phyloP scores from a whole-genome alignment of 495 filamentous ascomycete genomes.

The Xylaria telfairii region DNA sequence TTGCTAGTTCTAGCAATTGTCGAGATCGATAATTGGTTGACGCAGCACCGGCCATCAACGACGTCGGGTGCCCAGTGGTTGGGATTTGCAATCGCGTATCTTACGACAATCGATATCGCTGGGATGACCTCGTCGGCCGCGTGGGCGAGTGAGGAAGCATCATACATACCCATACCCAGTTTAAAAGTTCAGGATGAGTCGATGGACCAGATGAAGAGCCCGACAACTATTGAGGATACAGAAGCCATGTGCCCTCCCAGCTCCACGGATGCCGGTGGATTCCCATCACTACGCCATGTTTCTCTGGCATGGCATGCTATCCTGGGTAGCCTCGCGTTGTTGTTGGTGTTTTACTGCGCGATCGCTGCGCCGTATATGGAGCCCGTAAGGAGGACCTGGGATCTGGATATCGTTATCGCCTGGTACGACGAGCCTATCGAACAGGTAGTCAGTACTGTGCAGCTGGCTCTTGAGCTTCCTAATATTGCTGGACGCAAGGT shows the following conservation, averaged over 20 bases:
- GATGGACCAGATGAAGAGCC: constrained; percentile 9
- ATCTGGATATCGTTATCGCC: constrained; percentile 25
- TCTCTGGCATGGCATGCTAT: constrained; percentile 19
- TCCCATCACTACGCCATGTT: constrained; percentile 5
- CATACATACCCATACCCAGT: constrained; percentile 6
- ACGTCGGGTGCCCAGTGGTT: constrained; percentile 21
- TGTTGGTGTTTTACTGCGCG: constrained; percentile 19
- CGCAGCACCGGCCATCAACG: constrained; percentile 21
- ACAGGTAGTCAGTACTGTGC: constrained; percentile 20
- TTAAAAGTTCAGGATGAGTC: constrained; percentile 7
- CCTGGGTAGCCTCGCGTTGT: constrained; percentile 10
- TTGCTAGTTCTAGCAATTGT: constrained; percentile 20
- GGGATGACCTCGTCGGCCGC: background rate
- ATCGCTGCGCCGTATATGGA: constrained; percentile 5
- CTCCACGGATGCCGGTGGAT: background rate
- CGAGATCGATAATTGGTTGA: constrained; percentile 22
- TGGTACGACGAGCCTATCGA: constrained; percentile 28
- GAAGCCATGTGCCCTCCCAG: constrained; percentile 18
- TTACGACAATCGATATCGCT: constrained; percentile 15
- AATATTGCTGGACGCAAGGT: constrained; percentile 23
- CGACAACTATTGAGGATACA: constrained; percentile 7
- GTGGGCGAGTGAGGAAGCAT: background rate
- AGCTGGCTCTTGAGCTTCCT: constrained; percentile 17
- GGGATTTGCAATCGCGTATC: constrained; percentile 20
- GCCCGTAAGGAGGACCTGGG: constrained; percentile 18